Evolutionary conservation across 257 asterid genomes (phyloP).

Genomic region (Vinca minor): DNA sequence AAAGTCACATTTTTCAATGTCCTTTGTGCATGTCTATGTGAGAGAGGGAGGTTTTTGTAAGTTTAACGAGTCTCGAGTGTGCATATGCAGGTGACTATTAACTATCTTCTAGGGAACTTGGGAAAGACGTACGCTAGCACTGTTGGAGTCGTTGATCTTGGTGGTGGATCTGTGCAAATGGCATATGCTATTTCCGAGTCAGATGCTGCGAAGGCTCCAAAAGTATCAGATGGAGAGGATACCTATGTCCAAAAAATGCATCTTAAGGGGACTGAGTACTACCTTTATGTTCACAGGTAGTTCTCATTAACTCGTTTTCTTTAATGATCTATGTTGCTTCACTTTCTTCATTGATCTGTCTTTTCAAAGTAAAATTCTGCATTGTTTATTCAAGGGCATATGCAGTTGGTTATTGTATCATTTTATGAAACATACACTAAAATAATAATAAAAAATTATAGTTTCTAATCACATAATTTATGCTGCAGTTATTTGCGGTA

Average conservation of each 20-base stretch:
- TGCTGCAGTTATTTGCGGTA: conserved; percentile 32
- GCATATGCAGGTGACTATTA: conserved; percentile 47
- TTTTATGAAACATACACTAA: not conserved
- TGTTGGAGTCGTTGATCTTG: conserved; percentile 69
- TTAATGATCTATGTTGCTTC: not conserved
- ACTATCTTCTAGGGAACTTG: conserved; percentile 51
- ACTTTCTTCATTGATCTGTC: not conserved
- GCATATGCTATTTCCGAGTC: conserved; percentile 42
- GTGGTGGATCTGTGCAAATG: conserved; percentile 52
- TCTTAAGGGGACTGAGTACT: conserved; percentile 36
- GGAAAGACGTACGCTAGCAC: conserved; percentile 43
- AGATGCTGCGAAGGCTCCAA: conserved; percentile 40
- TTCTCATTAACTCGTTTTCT: not conserved
- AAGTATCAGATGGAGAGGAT: conserved; percentile 28
- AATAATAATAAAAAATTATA: not conserved
- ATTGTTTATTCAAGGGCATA: not conserved
- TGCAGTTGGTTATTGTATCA: not conserved
- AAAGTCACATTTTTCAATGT: too few species aligned
- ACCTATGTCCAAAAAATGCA: conserved; percentile 34
- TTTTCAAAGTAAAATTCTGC: not conserved
- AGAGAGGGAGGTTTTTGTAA: not conserved
- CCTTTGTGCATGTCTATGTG: not conserved
- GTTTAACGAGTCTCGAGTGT: not conserved
- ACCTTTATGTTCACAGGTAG: conserved; percentile 44
- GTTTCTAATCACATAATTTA: not conserved